Percentiles rank a stretch among this genome's conserved stretches.
phyloP scores from a whole-genome alignment of 1,284 basidiomycete species.

The Puccinia sorghi region DNA sequence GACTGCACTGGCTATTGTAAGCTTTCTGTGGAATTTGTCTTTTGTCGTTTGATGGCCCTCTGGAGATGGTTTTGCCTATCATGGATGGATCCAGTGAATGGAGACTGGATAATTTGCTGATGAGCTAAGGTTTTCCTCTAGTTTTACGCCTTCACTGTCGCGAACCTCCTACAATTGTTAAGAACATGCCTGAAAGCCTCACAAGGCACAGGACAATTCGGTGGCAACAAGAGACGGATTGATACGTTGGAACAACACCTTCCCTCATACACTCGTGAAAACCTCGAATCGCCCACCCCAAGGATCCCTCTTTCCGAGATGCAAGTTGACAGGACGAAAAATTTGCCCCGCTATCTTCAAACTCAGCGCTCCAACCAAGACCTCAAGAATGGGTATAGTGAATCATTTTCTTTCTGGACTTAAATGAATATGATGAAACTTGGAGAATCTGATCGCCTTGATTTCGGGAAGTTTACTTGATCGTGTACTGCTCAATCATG shows the following conservation, averaged over 20 bases:
- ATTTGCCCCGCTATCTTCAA: background rate
- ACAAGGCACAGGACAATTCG: background rate
- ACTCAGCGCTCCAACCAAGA: slow-evolving; percentile 27
- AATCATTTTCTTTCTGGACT: background rate
- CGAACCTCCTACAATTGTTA: slow-evolving; percentile 15
- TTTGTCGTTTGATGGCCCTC: background rate
- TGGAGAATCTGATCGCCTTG: background rate
- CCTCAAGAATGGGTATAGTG: slow-evolving; percentile 35
- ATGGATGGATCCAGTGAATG: background rate
- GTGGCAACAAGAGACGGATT: background rate
- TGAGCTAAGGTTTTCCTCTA: background rate
- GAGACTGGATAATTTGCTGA: background rate
- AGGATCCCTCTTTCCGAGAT: background rate
- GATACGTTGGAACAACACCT: background rate
- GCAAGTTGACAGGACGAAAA: background rate
- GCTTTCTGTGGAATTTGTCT: background rate
- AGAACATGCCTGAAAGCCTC: slow-evolving; percentile 31
- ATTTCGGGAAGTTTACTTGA: slow-evolving; percentile 32
- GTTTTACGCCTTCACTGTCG: slow-evolving; percentile 42
- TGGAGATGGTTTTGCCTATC: too few species aligned
- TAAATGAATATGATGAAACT: background rate
- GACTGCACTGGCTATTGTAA: slow-evolving; percentile 37
- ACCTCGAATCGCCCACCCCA: slow-evolving; percentile 2
- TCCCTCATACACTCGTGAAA: slow-evolving; percentile 14
- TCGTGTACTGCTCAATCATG: slow-evolving; percentile 47